These are phyloP conservation scores for Coprinellus aureogranulatus DNA, from an alignment of 768 basidiomycete genomes.

Conservation along the genomic window DNA sequence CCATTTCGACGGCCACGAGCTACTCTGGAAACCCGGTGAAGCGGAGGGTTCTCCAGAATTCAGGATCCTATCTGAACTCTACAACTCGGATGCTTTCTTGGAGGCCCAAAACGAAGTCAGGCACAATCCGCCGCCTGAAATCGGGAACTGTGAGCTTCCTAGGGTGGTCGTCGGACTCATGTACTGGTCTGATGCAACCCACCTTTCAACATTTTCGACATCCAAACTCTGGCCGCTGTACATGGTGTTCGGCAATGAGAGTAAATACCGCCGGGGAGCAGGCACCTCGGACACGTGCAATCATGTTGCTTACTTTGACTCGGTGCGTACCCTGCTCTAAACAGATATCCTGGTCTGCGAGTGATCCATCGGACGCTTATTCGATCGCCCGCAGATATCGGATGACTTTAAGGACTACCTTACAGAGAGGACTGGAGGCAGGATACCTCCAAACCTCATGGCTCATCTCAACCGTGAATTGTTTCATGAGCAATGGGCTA, in stretches of 20 bases:
- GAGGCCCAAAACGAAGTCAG: constrained; percentile 17
- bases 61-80: constrained; percentile 15
- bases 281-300: constrained; percentile 18
- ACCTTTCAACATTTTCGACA: constrained; percentile 28
- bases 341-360: not conserved
- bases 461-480: not conserved
- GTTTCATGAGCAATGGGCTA: constrained; percentile 2
- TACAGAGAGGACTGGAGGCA: not conserved
- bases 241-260: constrained; percentile 29
- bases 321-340: no score
- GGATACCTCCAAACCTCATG: not conserved
- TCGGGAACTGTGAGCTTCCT: constrained; percentile 14
- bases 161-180: constrained; percentile 23
- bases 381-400: constrained; percentile 9
- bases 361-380: no score
- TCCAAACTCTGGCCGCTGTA: constrained; percentile 35
- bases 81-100: constrained; percentile 19
- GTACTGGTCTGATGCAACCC: constrained; percentile 30
- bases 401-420: constrained; percentile 1
- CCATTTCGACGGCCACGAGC: constrained; percentile 15
- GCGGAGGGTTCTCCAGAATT: not conserved
- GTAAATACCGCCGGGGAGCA: constrained; percentile 29
- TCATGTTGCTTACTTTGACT: constrained; percentile 37
- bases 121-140: constrained; percentile 11
- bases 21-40: constrained; percentile 14